Percentiles rank a stretch among this genome's conserved stretches.
These are phyloP conservation scores for Fusarium cicatricum DNA, from an alignment of 2,329 filamentous ascomycete species.

Conservation along the genomic window DNA sequence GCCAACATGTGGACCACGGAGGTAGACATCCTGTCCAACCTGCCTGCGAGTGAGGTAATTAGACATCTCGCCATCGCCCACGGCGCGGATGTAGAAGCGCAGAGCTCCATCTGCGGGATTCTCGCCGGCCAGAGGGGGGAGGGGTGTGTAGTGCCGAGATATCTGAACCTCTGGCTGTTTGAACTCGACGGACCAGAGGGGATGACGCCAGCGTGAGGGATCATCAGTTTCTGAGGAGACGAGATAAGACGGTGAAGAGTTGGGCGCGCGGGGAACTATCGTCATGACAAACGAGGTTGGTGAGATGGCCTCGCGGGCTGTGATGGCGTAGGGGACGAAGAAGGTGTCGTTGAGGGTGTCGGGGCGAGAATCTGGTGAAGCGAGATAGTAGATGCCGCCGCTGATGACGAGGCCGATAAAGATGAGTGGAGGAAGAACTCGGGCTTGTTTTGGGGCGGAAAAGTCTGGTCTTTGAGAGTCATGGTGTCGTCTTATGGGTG, in stretches of 20 bases:
- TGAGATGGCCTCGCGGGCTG: slow-evolving; percentile 68
- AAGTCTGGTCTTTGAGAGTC: slow-evolving; percentile 43
- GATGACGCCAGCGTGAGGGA: slow-evolving; percentile 50
- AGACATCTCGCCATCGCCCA: slow-evolving; percentile 85
- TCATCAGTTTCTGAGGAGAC: not conserved
- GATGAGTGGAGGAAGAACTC: slow-evolving; percentile 35
- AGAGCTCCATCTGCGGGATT: slow-evolving; percentile 56
- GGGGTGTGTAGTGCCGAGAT: slow-evolving; percentile 87
- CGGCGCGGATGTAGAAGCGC: slow-evolving; percentile 79
- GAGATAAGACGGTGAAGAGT: slow-evolving; percentile 44
- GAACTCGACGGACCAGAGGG: slow-evolving; percentile 88
- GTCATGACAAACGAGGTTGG: slow-evolving; percentile 75
- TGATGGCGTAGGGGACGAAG: slow-evolving; percentile 73
- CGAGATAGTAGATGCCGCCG: slow-evolving; percentile 39
- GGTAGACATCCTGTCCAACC: slow-evolving; percentile 70
- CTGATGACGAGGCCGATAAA: slow-evolving; percentile 35
- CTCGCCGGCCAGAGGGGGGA: slow-evolving; percentile 63
- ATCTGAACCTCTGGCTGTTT: slow-evolving; percentile 97
- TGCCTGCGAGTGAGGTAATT: slow-evolving; percentile 75
- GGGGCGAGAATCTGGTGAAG: slow-evolving; percentile 33
- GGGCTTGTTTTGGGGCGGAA: slow-evolving; percentile 54
- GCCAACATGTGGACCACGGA: slow-evolving; percentile 81
- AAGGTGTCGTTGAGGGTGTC: slow-evolving; percentile 62
- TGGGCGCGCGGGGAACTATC: slow-evolving; percentile 55
- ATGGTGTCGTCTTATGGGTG: slow-evolving; percentile 2